Conservation (phyloP, 2,329 filamentous ascomycete genomes). For the Amylocarpus encephaloides region DNA sequence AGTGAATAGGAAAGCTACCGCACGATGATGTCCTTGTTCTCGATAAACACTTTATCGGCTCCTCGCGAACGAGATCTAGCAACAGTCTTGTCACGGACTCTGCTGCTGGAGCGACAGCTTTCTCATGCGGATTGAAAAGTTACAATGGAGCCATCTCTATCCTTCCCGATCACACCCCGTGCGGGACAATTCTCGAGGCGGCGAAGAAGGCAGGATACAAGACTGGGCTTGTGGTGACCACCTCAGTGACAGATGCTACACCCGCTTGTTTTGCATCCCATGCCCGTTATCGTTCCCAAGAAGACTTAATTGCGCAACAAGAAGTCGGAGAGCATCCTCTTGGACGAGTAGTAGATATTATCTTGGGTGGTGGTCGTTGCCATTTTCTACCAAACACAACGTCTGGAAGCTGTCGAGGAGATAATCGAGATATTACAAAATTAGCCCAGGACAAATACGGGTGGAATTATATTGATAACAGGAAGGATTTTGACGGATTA, state of each 20-base stretch:
- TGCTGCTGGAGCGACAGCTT: slow-evolving; percentile 94
- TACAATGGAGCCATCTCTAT: slow-evolving; percentile 97
- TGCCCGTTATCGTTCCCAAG: slow-evolving; percentile 70
- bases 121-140: slow-evolving; percentile 86
- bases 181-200: slow-evolving; percentile 87
- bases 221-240: slow-evolving; percentile 92
- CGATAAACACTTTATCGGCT: slow-evolving; percentile 85
- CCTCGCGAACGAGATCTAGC: slow-evolving; percentile 77
- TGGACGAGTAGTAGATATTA: slow-evolving; percentile 81
- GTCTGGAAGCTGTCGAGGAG: slow-evolving; percentile 71
- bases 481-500: slow-evolving; percentile 69
- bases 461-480: slow-evolving; percentile 70
- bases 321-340: slow-evolving; percentile 84
- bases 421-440: slow-evolving; percentile 68
- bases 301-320: slow-evolving; percentile 88
- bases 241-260: slow-evolving; percentile 89
- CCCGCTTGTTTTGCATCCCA: slow-evolving; percentile 93
- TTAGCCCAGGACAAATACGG: slow-evolving; percentile 69
- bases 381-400: slow-evolving; percentile 84
- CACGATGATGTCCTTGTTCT: slow-evolving; percentile 69
- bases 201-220: slow-evolving; percentile 87
- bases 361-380: slow-evolving; percentile 88
- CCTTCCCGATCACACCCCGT: slow-evolving; percentile 76
- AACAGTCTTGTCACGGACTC: slow-evolving; percentile 88
- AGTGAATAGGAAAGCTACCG: slow-evolving; percentile 52